Evolutionary conservation across 1,284 basidiomycete species (phyloP).

Genomic region (Puccinia horiana): DNA sequence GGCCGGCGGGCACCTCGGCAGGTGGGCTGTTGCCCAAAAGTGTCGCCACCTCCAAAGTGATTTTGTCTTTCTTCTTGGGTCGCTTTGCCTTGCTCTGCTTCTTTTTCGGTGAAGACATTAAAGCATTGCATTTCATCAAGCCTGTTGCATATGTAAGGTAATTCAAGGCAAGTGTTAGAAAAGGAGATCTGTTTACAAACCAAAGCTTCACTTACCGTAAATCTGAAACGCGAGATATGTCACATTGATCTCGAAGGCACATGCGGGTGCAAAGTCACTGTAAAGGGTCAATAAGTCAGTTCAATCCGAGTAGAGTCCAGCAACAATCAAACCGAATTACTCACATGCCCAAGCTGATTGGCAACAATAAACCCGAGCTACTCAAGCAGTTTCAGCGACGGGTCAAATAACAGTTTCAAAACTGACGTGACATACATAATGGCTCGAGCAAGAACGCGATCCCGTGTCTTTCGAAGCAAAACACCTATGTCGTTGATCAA

Average conservation of each 20-base stretch:
- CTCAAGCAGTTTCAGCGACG: not conserved
- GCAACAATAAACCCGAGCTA: slow-evolving; percentile 32
- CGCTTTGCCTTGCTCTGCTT: slow-evolving; percentile 3
- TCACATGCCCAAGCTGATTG: slow-evolving; percentile 39
- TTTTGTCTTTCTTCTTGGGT: not conserved
- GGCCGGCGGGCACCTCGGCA: not conserved
- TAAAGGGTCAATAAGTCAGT: not conserved
- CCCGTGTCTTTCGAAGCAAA: slow-evolving; percentile 33
- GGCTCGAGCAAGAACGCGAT: slow-evolving; percentile 11
- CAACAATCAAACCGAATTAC: not conserved
- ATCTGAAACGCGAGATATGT: slow-evolving; percentile 46
- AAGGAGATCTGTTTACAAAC: not conserved
- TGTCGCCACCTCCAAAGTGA: not conserved
- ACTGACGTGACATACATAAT: slow-evolving; percentile 17
- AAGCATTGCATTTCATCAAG: slow-evolving; percentile 14
- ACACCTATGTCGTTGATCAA: slow-evolving; percentile 33
- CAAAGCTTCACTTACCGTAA: slow-evolving; percentile 21
- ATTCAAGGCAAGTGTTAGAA: not conserved
- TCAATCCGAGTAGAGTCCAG: not conserved
- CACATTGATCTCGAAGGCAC: slow-evolving; percentile 33
- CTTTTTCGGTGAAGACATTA: not conserved
- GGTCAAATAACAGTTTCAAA: not conserved
- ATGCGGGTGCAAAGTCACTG: slow-evolving; percentile 46
- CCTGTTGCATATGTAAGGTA: not conserved
- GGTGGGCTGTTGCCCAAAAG: not conserved